Evolutionary conservation across 441 rosid genomes (phyloP).

Genomic region (Eutrema salsugineum): DNA sequence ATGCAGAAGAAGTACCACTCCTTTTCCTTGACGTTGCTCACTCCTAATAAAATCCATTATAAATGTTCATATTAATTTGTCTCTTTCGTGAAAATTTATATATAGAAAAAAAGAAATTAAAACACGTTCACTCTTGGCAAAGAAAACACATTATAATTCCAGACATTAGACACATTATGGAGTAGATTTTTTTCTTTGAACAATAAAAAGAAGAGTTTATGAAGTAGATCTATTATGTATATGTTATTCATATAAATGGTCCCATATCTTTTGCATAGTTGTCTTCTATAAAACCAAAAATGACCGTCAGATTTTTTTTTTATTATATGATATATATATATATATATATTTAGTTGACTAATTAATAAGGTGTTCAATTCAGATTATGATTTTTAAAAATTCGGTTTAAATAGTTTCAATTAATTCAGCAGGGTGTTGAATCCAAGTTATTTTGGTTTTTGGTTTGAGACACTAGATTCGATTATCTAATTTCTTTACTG

Average conservation of each 20-base stretch:
- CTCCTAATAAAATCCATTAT: conserved; percentile 8
- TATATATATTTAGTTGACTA: not conserved
- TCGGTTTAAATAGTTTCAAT: not conserved
- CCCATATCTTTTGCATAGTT: not conserved
- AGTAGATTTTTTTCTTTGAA: no score
- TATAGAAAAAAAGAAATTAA: not conserved
- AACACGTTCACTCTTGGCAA: not conserved
- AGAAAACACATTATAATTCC: not conserved
- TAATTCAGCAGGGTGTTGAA: not conserved
- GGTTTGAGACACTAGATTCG: not conserved
- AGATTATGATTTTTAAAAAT: not conserved
- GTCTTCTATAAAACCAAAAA: not conserved
- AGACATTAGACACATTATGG: not conserved
- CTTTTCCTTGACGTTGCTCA: conserved; percentile 41
- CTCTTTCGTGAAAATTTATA: not conserved
- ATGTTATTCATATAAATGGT: not conserved
- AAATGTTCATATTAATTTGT: not conserved
- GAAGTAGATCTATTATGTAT: no score
- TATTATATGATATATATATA: not conserved
- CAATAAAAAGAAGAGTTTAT: no score
- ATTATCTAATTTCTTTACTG: not conserved
- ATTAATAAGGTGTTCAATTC: not conserved
- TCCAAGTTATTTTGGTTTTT: not conserved
- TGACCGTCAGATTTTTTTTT: not conserved
- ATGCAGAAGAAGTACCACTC: conserved; percentile 86